Base-by-base conservation (phyloP, 192 early-diverging fungal genomes). In the Rhizophagus sp. region DNA sequence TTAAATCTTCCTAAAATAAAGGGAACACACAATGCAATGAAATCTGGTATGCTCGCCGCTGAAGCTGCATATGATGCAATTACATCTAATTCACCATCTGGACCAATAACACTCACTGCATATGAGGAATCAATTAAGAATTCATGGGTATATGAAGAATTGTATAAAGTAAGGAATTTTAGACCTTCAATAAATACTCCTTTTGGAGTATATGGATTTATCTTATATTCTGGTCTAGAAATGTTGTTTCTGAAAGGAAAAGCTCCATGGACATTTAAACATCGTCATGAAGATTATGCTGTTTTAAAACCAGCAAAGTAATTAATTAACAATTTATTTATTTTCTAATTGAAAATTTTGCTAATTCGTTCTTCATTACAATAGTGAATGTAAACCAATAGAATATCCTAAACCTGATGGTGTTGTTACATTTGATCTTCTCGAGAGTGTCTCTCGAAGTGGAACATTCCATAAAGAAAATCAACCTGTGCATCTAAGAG, bases 1-100 rank as follows among this genome's bases (percentile, higher is more conserved):
- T 78, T 99, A 78, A 99, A 99, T 82, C 90, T 99, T 75, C 94
- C 96, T 74, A 99, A 99, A 87, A 98, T 99, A 82, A 99, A 99
- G 87, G 98, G 98, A 52, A 99, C 97, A 1, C 98, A 99, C 87
- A 99, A 94, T n/a, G 96, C 98, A 63, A 98, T 99, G 97, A 97
- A 96, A 86, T 96, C 94, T 27, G 97, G 97, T 44, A 98, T 99
- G 87, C 83, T 99, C 71, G 98, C 97, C 44, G 98, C 93, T 34
- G 98, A 99, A 82, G 90, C 95, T 50, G 92, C 94, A 4, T 97
- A 91, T 83, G 92, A 93, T 22, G 89, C 93, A 5, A 85, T 95
- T 27, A 82, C 88, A 17, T 86, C 81, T 11, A 87, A 88, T 33
- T 81, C 81, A 22, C 85, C 86, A 10, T 76, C 81, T 34, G 82